phyloP scores from a whole-genome alignment of 768 basidiomycete genomes.

The Auriscalpium microsporum region DNA sequence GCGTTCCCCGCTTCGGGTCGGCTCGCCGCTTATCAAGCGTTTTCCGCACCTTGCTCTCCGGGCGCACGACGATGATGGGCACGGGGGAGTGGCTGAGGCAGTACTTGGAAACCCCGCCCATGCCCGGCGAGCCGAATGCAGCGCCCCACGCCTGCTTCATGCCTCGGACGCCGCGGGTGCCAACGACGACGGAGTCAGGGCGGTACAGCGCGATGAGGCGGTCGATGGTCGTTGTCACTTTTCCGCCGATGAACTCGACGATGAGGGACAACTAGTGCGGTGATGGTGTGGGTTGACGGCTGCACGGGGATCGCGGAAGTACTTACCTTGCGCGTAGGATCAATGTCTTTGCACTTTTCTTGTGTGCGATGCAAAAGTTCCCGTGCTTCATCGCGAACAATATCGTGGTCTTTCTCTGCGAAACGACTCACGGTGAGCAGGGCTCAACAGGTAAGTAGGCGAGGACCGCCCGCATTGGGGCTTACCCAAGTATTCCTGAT shows the following conservation, averaged over 20 bases:
- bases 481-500: slow-evolving; percentile 76
- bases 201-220: slow-evolving; percentile 88
- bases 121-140: slow-evolving; percentile 41
- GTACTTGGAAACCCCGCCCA: slow-evolving; percentile 61
- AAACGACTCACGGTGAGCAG: background rate
- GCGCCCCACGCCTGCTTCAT: slow-evolving; percentile 46
- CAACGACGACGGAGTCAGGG: slow-evolving; percentile 89
- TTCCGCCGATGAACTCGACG: slow-evolving; percentile 90
- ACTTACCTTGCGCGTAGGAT: slow-evolving; percentile 63
- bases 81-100: slow-evolving; percentile 90
- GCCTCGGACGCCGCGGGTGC: slow-evolving; percentile 66
- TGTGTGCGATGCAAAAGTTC: slow-evolving; percentile 75
- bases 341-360: slow-evolving; percentile 69
- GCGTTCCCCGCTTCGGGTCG: slow-evolving; percentile 80
- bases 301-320: background rate
- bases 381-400: slow-evolving; percentile 78
- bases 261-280: slow-evolving; percentile 67
- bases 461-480: background rate
- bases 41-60: slow-evolving; percentile 81
- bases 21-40: slow-evolving; percentile 77
- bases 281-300: too few relatives aligned
- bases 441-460: background rate
- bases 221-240: slow-evolving; percentile 82
- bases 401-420: slow-evolving; percentile 66
- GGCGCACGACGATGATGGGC: slow-evolving; percentile 91